These are phyloP conservation scores for Pulveroboletus sp. DNA, from an alignment of 768 basidiomycete genomes.

Conservation along the genomic window DNA sequence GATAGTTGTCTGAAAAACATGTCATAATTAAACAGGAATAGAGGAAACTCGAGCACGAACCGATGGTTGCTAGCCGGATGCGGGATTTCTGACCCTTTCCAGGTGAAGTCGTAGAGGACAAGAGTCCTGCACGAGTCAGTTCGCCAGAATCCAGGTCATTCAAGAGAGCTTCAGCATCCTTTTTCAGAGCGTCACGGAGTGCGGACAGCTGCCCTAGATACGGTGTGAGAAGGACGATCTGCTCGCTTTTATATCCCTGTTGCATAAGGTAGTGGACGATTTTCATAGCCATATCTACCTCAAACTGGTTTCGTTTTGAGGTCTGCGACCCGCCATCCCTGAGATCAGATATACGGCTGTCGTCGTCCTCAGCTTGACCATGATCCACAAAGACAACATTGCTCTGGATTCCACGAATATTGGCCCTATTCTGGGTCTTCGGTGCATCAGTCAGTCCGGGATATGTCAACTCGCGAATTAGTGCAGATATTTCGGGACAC, in stretches of 20 bases:
- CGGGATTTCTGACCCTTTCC: slow-evolving; percentile 32
- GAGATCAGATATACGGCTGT: slow-evolving; percentile 37
- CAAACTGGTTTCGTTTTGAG: slow-evolving; percentile 59
- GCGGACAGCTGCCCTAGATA: slow-evolving; percentile 61
- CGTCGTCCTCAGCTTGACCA: slow-evolving; percentile 49
- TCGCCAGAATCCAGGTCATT: slow-evolving; percentile 60
- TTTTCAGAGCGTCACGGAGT: slow-evolving; percentile 42
- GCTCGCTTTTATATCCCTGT: slow-evolving; percentile 59
- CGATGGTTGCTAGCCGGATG: slow-evolving; percentile 60
- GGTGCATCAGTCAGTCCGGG: slow-evolving; percentile 58
- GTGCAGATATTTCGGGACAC: slow-evolving; percentile 65
- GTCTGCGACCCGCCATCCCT: slow-evolving; percentile 42
- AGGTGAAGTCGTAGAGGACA: slow-evolving; percentile 32
- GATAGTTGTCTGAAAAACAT: slow-evolving; percentile 53
- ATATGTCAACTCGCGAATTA: slow-evolving; percentile 64
- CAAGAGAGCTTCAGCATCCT: slow-evolving; percentile 53
- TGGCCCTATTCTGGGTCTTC: slow-evolving; percentile 42
- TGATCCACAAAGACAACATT: slow-evolving; percentile 66
- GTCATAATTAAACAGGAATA: neutral
- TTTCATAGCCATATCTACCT: slow-evolving; percentile 60
- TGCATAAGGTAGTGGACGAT: slow-evolving; percentile 63
- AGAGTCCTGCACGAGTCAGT: slow-evolving; percentile 51
- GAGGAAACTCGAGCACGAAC: no score
- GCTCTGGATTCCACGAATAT: slow-evolving; percentile 50
- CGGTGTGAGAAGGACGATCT: slow-evolving; percentile 65